phyloP scores from a whole-genome alignment of 306 rosid species.

The Vigna radiata region DNA sequence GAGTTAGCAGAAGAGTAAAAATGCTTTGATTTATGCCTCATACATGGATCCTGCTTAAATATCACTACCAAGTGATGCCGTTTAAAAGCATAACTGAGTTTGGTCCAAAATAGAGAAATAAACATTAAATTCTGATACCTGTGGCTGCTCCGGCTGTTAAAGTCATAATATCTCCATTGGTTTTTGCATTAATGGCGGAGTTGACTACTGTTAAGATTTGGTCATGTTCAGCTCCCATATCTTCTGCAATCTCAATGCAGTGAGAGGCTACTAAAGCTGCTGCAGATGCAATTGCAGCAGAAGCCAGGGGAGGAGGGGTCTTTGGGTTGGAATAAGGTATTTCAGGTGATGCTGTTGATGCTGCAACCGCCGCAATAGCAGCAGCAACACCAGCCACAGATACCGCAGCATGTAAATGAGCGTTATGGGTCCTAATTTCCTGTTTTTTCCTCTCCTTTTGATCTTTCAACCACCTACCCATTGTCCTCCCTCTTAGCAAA shows the following conservation, averaged over 20 bases:
- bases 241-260: slow-evolving; percentile 97
- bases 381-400: slow-evolving; percentile 98
- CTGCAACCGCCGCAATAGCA: slow-evolving; percentile 78
- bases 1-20: slow-evolving; percentile 16
- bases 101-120: slow-evolving; percentile 22
- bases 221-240: slow-evolving; percentile 90
- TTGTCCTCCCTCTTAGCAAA: slow-evolving; percentile 75
- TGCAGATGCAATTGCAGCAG: slow-evolving; percentile 84
- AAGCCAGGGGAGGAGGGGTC: slow-evolving; percentile 53
- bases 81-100: slow-evolving; percentile 19
- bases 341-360: slow-evolving; percentile 69
- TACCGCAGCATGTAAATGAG: slow-evolving; percentile 90
- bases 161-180: slow-evolving; percentile 92
- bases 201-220: slow-evolving; percentile 70
- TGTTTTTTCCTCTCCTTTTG: slow-evolving; percentile 96
- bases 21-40: background rate
- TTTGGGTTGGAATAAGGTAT: slow-evolving; percentile 53
- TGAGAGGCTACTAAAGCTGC: slow-evolving; percentile 95
- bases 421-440: slow-evolving; percentile 87
- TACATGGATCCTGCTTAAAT: slow-evolving; percentile 12
- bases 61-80: slow-evolving; percentile 7
- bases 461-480: slow-evolving; percentile 85
- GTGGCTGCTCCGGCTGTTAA: slow-evolving; percentile 97
- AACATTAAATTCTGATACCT: slow-evolving; percentile 52
- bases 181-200: slow-evolving; percentile 88